Base-by-base conservation (phyloP, 192 early-diverging fungal genomes). In the Backusella sp. region DNA sequence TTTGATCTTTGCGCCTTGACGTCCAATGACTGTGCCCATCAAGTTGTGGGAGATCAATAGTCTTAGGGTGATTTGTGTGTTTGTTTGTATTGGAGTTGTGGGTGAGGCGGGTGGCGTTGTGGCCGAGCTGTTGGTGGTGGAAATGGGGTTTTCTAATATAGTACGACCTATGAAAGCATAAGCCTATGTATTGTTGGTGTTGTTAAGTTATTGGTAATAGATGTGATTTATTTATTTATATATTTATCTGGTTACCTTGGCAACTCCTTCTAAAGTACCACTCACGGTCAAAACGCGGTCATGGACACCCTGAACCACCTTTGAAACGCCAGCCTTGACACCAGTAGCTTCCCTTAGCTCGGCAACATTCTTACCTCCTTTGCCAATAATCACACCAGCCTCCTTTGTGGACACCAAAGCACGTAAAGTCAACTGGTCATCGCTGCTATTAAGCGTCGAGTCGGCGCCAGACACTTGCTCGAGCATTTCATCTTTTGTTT, bases 1-100 rank as follows among this genome's bases (percentile, higher is more conserved):
- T 87, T 96, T 98, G 83, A 99, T 98, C 86, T 95, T 96, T 73
- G 88, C 77, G 66, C 97, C 97, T 79, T 91, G 91, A 76, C 96
- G 94, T 42, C 98, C 98, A 84, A 99, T 98, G 74, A 99, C 88
- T 69, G 91, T 92, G 23, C 94, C 94, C 91, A 99, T 96, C 56
- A 94, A 84, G 76, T 91, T 89, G 83, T 96, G 92, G 28, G 97
- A 95, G 76, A 99, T 95, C 77, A 99, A 87, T 21, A 99, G 82
- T 30, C 96, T 93, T 68, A 99, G 85, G 6, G 92, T 88, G 14
- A 92, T 88, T 35, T 81, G 83, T 21, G 69, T 76, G 84, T 36
- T 74, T 32, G 12, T 30, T 77, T 84, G 46, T 76, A 84, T 80
- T 80, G 69, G 82, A 74, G 73, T 81, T 73, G 88, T 88, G 62